Percentiles rank a stretch among this genome's conserved stretches.
Evolutionary conservation across 306 rosid species (phyloP).

Genomic region (Myrica gale): DNA sequence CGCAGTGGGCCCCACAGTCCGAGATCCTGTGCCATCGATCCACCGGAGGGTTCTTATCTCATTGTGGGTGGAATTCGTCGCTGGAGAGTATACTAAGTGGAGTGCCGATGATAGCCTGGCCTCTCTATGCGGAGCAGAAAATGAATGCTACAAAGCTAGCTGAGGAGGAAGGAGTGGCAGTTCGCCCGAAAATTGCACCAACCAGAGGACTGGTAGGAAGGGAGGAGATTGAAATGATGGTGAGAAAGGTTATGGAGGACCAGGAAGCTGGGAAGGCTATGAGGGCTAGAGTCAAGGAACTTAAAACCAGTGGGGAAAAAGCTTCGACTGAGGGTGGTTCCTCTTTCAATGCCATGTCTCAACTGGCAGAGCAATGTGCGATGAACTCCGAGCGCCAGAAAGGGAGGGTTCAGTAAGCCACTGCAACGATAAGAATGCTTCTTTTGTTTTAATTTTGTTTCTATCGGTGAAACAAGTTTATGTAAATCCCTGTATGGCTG

Average conservation of each 20-base stretch:
- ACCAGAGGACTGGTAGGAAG: neutral
- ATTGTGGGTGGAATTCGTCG: constrained; percentile 8
- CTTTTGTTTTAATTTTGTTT: too few species aligned
- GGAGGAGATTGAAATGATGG: neutral
- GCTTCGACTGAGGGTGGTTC: constrained; percentile 5
- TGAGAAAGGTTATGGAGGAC: neutral
- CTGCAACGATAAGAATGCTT: too few species aligned
- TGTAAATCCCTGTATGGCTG: too few species aligned
- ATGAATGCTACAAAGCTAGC: neutral
- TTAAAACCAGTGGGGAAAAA: constrained; percentile 4
- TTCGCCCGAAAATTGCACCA: neutral
- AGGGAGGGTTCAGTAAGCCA: neutral
- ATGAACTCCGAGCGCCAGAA: neutral
- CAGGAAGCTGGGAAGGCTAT: neutral
- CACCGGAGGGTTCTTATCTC: neutral
- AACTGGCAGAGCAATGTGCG: neutral
- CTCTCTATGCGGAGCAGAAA: constrained; percentile 6
- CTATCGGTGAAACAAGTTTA: too few species aligned
- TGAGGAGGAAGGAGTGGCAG: neutral
- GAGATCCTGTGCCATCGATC: neutral
- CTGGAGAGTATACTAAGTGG: neutral
- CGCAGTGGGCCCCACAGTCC: neutral
- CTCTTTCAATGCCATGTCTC: constrained; percentile 9
- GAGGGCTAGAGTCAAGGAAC: neutral
- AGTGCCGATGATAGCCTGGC: neutral